phyloP scores from a whole-genome alignment of 345 rosid species.

The Anacardium occidentale region DNA sequence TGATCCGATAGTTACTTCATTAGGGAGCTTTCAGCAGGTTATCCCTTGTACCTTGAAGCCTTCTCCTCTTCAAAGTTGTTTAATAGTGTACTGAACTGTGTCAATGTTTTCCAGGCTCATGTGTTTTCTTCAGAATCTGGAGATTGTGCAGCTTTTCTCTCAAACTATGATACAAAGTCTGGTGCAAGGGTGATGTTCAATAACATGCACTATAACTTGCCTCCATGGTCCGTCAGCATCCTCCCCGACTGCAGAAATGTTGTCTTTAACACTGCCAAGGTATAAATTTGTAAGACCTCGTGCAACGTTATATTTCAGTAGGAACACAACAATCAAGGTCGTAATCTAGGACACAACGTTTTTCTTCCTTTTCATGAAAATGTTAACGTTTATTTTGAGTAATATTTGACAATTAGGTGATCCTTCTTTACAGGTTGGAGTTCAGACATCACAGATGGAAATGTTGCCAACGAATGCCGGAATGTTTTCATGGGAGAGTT shows the following conservation, averaged over 20 bases:
- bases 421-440: constrained; percentile 65
- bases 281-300: constrained; percentile 21
- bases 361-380: not conserved
- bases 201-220: constrained; percentile 93
- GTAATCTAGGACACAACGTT: too few species aligned
- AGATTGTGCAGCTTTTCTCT: constrained; percentile 90
- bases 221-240: constrained; percentile 98
- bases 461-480: constrained; percentile 67
- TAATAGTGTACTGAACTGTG: constrained; percentile 20
- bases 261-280: constrained; percentile 97
- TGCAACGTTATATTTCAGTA: not conserved
- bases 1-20: constrained; percentile 78
- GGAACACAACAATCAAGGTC: not conserved
- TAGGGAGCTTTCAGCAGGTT: constrained; percentile 90
- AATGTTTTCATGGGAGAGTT: constrained; percentile 80
- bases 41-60: not conserved
- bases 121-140: constrained; percentile 79
- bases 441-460: constrained; percentile 88
- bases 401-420: not conserved
- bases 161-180: constrained; percentile 86
- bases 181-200: constrained; percentile 82
- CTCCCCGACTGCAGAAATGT: constrained; percentile 98
- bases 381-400: too few species aligned
- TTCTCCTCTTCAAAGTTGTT: constrained; percentile 10
- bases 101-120: constrained; percentile 57